Base-by-base conservation (phyloP, 2,329 filamentous ascomycete species). In the Colletotrichum orchidophilum region DNA sequence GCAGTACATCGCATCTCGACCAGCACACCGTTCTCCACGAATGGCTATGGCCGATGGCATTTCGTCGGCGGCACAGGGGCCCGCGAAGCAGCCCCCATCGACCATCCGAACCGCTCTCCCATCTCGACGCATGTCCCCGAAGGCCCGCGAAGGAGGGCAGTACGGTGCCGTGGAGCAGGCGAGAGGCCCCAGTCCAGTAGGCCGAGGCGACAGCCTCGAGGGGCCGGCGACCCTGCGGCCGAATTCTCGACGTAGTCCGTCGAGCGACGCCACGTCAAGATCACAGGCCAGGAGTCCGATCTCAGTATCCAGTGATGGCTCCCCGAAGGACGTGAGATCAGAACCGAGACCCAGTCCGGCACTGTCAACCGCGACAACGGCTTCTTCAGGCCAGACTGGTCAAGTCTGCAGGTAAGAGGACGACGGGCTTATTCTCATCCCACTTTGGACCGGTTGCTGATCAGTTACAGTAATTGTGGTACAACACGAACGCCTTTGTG, bases 401-500 rank as follows among this genome's bases (percentile, higher is more conserved):
- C 92, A 94, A 79, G 84, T 93, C 55, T 94, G 92, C 90, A 94
- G 92, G 92, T 93, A 83, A 57, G 54, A 35, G 50, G 13, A 12
- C 26, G 24, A 27, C 26, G 15, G 39, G 60, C 62, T 60, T 21
- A 42, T n/a, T 60, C 12, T 27, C 7, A 21, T 21, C 58, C 42
- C 18, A 15, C 61, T 24, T 49, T 31, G 57, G 24, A 54, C 49
- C 21, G 13, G 49, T 52, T 72, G 64, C 78, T 80, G 73, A 82
- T 66, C 21, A 52, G 21, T 66, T 59, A 39, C 73, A 99, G 96
- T 80, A 99, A 99, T 82, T 99, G 96, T 80, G 93, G 92, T 69
- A 98, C 96, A 18, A 98, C 95, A 63, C 92, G 93, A 80, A 99
- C 96, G 57, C 96, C 96, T 27, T 84, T 99, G 46, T 99, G 96